Evolutionary conservation across 2,329 filamentous ascomycete genomes (phyloP), one percentile per base, ranked within the genome.

Genomic region (Nemania sp.): DNA sequence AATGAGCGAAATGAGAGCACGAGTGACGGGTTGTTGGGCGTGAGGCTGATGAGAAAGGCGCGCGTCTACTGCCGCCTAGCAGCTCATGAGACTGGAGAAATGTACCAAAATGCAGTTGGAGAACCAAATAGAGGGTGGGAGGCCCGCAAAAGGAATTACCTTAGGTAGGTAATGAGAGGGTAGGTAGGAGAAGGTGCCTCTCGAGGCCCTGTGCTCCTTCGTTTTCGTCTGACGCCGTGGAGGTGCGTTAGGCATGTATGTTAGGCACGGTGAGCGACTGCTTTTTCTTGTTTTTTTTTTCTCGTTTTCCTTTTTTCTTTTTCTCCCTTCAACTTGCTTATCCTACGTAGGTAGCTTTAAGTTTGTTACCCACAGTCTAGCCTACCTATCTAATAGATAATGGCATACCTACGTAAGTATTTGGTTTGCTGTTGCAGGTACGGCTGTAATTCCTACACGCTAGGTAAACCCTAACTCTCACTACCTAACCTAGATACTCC

Each of bases 141-240:
- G 26, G 51, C 26, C 1, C 32, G 11, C 26, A 45, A 41, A 26
- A 18, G 0, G 13, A 62, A n/a, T n/a, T n/a, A n/a, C n/a, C n/a
- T 47, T 20, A 56, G 11, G 22, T 15, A 51, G 29, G 18, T 29
- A 43, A 41, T 18, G 38, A 51, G n/a, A 47, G 43, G 35, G 22
- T 20, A n/a, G 24, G 20, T 20, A 67, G 66, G 57, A 69, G 71
- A 70, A 73, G 47, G 52, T 24, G 22, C 49, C n/a, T 41, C 8
- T 41, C 32, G 32, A 41, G 32, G 29, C 11, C 32, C 10, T 24
- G 20, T 38, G 32, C 53, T 56, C 53, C 53, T 51, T 51, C 35
- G 52, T 32, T 45, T 66, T 60, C 32, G 53, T 54, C 51, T 54
- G 64, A 59, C 57, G 57, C 61, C 49, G 57, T 67, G 41, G 45